Evolutionary conservation across 495 filamentous ascomycete species (phyloP).

Genomic region (Hypoxylon perforatum): DNA sequence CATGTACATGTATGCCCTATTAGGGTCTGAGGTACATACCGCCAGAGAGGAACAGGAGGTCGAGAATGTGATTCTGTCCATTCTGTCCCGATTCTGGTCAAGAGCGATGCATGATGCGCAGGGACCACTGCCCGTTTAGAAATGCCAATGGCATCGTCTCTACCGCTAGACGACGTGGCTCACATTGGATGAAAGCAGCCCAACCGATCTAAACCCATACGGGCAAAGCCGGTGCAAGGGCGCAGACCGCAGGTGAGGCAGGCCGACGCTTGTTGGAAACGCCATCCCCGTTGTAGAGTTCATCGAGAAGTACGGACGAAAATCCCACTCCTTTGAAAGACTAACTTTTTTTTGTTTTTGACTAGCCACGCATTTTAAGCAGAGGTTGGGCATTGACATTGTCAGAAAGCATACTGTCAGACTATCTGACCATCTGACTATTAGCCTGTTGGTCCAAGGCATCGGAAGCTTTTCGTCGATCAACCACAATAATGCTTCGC

Average conservation of each 20-base stretch:
- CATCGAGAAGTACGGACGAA: slow-evolving; percentile 18
- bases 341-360: background rate
- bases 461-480: slow-evolving; percentile 15
- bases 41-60: slow-evolving; percentile 28
- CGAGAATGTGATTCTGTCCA: slow-evolving; percentile 19
- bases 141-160: slow-evolving; percentile 34
- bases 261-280: slow-evolving; percentile 28
- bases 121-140: slow-evolving; percentile 40
- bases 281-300: slow-evolving; percentile 21
- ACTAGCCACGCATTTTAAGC: background rate
- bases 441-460: no score
- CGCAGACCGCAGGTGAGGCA: slow-evolving; percentile 32
- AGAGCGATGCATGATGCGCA: slow-evolving; percentile 40
- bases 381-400: background rate
- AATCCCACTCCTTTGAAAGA: background rate
- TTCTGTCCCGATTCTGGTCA: slow-evolving; percentile 28
- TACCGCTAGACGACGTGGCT: slow-evolving; percentile 35
- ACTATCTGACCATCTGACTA: no score
- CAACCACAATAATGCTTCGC: slow-evolving; percentile 12
- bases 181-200: slow-evolving; percentile 35
- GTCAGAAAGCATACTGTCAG: no score
- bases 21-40: background rate
- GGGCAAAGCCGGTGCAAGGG: slow-evolving; percentile 33
- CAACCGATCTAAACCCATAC: slow-evolving; percentile 32
- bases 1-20: slow-evolving; percentile 1